phyloP scores from a whole-genome alignment of 2,329 filamentous ascomycete genomes.

The Alternaria sp. region DNA sequence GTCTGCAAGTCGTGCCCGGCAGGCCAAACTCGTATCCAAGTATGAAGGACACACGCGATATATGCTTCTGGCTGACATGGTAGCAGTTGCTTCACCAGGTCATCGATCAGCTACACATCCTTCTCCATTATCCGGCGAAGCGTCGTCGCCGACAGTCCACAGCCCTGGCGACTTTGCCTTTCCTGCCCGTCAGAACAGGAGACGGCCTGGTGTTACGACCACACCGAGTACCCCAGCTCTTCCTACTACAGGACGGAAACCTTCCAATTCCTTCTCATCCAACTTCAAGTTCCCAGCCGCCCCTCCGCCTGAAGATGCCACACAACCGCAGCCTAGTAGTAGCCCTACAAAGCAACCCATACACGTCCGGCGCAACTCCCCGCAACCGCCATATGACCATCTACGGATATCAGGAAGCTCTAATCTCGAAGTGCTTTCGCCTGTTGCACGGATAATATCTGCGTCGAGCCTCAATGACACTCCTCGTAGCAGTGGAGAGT shows the following conservation, averaged over 20 bases:
- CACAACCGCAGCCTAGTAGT: constrained; percentile 33
- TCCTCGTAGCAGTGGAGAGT: constrained; percentile 89
- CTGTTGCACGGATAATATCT: constrained; percentile 75
- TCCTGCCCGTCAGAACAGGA: constrained; percentile 39
- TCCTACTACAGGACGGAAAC: constrained; percentile 48
- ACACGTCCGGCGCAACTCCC: constrained; percentile 39
- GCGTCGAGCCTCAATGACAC: constrained; percentile 78
- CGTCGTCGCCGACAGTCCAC: constrained; percentile 44
- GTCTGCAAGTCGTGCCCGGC: constrained; percentile 75
- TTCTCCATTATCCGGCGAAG: constrained; percentile 54
- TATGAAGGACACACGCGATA: constrained; percentile 17
- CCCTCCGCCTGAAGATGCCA: constrained; percentile 43
- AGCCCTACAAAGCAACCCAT: constrained; percentile 50
- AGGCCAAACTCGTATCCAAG: constrained; percentile 46
- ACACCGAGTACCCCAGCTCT: constrained; percentile 53
- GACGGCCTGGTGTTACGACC: constrained; percentile 43
- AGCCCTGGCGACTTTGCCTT: constrained; percentile 41
- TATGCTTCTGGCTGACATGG: constrained; percentile 26
- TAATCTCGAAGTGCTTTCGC: constrained; percentile 63
- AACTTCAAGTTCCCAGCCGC: constrained; percentile 67
- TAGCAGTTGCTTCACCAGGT: constrained; percentile 39
- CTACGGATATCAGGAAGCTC: constrained; percentile 51
- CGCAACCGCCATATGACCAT: constrained; percentile 27
- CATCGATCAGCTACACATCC: constrained; percentile 48
- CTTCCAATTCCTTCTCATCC: constrained; percentile 54